Evolutionary conservation across 306 rosid species (phyloP), one percentile per base, ranked within the genome.

Genomic region (Vachellia collinsii): DNA sequence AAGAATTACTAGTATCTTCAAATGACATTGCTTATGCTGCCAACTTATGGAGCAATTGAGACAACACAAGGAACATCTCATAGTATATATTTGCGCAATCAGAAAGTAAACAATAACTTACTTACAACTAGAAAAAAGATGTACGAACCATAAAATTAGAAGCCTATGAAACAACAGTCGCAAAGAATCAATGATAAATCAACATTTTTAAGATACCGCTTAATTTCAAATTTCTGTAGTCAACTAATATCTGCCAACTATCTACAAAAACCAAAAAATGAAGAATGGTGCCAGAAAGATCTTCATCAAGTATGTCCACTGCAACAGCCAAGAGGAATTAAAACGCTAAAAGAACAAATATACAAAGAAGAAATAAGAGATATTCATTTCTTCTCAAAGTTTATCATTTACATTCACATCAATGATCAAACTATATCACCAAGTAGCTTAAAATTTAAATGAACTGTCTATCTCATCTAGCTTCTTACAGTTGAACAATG

Each of bases 401-500:
- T 88, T 87, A 85, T 51, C 76, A 82, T 88, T 39, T 85, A 86
- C 87, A 86, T 87, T 80, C 81, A 75, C 75, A 83, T 81, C 80
- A 70, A 70, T 70, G 56, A 44, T 44, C 56, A 79, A 71, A 74
- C 88, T 83, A 81, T 73, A 90, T 72, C 86, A 37, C 83, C 72
- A 80, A 74, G 75, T 85, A 74, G 22, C 85, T 70, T 9, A 86
- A 82, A 85, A 85, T 81, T 85, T 77, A 76, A 88, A 77, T 72
- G 75, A 80, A 76, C 81, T 25, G 74, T 81, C 84, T 85, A 84
- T 77, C 86, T 82, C 90, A 83, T 88, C 86, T 83, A 82, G 80
- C 91, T 88, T 90, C 89, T 86, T 90, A 92, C 95, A 93, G 87
- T 78, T 85, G 77, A 88, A 82, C 69, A 75, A 83, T 82, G 77